Evolutionary conservation across 2,329 filamentous ascomycete species (phyloP), one percentile per base, ranked within the genome.

Genomic region (Westerdykella ornata): DNA sequence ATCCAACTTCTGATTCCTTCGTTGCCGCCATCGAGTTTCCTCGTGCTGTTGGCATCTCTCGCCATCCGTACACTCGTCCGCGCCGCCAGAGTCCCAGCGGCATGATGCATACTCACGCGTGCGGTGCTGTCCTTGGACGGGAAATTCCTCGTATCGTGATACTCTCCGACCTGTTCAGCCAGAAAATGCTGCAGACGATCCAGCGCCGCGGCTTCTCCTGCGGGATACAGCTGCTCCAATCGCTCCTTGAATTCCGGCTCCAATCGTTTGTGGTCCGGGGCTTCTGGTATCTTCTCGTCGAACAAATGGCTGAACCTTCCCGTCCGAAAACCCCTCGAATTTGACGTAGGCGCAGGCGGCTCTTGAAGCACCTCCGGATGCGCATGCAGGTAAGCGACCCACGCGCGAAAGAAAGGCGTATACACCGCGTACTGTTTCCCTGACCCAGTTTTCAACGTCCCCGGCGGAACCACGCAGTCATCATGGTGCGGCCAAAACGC

Each of bases 351-450:
- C 0, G 72, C 64, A 0, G 81, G 76, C 4, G 74, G 79, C 2
- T 79, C 65, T 28, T 82, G 73, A 0, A 94, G 67, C 0, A 87
- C 68, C 12, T 86, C 74, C 0, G 77, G 76, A 48, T 94, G 80
- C 3, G 75, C 71, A 45, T 89, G 81, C 4, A 94, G 56, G 51
- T 89, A 77, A 3, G 77, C 75, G 16, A 88, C 66, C 88, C 88
- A 95, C 0, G 83, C 57, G 13, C 81, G 74, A 59, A 77, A 90
- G 87, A 88, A 95, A 0, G 88, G 89, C 2, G 74, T 80, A 53
- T 92, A 95, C 1, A 95, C 86, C 0, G 85, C 78, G 54, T 92
- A 94, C 54, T 90, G 86, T 41, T 78, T 86, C 1, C 88, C 87
- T 2, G 73, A 67, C 3, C 85, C 82, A 4, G 75, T 86, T 14